phyloP scores from a whole-genome alignment of 2,329 filamentous ascomycete species.

The Magnaporthales sp. region DNA sequence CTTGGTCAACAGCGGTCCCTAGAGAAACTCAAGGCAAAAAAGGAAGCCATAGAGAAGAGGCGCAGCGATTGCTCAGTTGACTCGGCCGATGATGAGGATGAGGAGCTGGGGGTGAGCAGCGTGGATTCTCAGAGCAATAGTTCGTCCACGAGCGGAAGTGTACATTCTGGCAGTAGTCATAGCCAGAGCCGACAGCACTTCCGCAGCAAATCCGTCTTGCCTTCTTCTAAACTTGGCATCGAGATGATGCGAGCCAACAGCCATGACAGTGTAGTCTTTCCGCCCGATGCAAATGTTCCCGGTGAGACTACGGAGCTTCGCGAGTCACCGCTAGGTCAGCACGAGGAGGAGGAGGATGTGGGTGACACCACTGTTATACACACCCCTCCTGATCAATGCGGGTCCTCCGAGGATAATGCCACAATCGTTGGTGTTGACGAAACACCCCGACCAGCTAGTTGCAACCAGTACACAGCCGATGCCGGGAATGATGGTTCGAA shows the following conservation, averaged over 20 bases:
- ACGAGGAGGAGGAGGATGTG: slow-evolving; percentile 9
- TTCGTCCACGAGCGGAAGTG: slow-evolving; percentile 12
- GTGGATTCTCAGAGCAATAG: slow-evolving; percentile 12
- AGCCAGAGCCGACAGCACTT: slow-evolving; percentile 30
- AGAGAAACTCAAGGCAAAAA: slow-evolving; percentile 66
- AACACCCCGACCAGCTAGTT: slow-evolving; percentile 14
- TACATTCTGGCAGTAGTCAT: slow-evolving; percentile 25
- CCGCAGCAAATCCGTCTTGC: slow-evolving; percentile 48
- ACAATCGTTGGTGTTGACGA: slow-evolving; percentile 13
- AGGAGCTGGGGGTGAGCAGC: slow-evolving; percentile 61
- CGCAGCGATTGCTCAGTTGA: slow-evolving; percentile 66
- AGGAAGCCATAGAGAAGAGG: slow-evolving; percentile 65
- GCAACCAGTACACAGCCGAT: slow-evolving; percentile 1
- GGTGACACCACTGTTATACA: slow-evolving; percentile 16
- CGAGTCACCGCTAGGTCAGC: slow-evolving; percentile 38
- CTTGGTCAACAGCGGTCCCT: slow-evolving; percentile 46
- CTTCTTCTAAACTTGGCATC: slow-evolving; percentile 82
- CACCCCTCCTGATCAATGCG: slow-evolving; percentile 16
- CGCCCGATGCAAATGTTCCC: slow-evolving; percentile 25
- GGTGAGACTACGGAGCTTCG: slow-evolving; percentile 46
- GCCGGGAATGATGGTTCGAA: slow-evolving; percentile 16
- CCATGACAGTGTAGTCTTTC: slow-evolving; percentile 62
- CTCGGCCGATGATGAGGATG: slow-evolving; percentile 90
- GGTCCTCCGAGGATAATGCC: slow-evolving; percentile 5
- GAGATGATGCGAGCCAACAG: slow-evolving; percentile 99